Conservation (phyloP, 768 basidiomycete genomes). For the Hericium coralloides region DNA sequence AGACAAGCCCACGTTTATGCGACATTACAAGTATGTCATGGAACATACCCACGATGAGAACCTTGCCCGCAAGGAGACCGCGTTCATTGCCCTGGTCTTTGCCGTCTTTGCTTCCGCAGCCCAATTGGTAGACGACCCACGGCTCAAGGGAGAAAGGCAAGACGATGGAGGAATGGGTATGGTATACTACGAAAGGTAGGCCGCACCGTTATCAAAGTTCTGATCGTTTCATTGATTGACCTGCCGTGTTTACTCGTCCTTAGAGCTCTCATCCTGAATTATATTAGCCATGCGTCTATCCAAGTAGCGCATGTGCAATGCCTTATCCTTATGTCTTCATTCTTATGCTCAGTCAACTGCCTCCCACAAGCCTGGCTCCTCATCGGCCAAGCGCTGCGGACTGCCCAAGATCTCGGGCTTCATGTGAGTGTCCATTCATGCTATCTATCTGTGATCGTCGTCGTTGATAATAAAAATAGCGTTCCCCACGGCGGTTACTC, state of each 20-base stretch:
- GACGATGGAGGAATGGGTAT: slow-evolving; percentile 85
- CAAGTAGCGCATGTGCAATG: slow-evolving; percentile 86
- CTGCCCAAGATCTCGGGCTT: slow-evolving; percentile 85
- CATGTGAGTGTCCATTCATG: slow-evolving; percentile 51
- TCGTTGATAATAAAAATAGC: slow-evolving; percentile 31
- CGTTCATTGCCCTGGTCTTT: slow-evolving; percentile 77
- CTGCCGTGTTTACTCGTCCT: background rate
- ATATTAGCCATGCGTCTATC: slow-evolving; percentile 83
- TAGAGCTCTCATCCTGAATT: slow-evolving; percentile 84
- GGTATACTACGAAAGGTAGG: slow-evolving; percentile 83
- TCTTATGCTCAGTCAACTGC: slow-evolving; percentile 88
- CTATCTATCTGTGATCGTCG: slow-evolving; percentile 15
- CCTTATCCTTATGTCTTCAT: slow-evolving; percentile 82
- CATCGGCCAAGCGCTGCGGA: slow-evolving; percentile 83
- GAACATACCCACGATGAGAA: slow-evolving; percentile 46
- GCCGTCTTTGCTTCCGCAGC: slow-evolving; percentile 89
- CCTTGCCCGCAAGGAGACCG: slow-evolving; percentile 50
- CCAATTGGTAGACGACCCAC: slow-evolving; percentile 65
- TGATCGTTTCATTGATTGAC: background rate
- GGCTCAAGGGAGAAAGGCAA: slow-evolving; percentile 46
- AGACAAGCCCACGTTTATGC: slow-evolving; percentile 77
- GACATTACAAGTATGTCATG: slow-evolving; percentile 67
- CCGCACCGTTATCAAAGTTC: background rate
- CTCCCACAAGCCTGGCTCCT: slow-evolving; percentile 92
- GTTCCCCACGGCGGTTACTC: slow-evolving; percentile 68